phyloP scores from a whole-genome alignment of 306 rosid genomes.

The Heteromeles arbutifolia region DNA sequence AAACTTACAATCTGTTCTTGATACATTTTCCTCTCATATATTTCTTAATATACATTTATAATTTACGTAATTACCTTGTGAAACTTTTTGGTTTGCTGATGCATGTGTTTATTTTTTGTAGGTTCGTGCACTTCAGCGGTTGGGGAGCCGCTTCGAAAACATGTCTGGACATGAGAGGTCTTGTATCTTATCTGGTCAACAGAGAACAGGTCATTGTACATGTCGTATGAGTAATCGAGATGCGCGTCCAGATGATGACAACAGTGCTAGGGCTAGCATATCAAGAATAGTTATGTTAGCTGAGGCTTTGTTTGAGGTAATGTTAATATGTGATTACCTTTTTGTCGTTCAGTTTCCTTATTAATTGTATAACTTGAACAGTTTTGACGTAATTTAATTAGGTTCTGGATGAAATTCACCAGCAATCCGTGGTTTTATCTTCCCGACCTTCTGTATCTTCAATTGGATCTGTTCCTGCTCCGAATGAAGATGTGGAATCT shows the following conservation, averaged over 20 bases:
- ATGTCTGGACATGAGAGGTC: constrained; percentile 93
- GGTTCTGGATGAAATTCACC: constrained; percentile 99
- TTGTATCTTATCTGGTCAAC: constrained; percentile 87
- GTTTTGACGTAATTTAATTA: constrained; percentile 60
- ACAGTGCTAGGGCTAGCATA: constrained; percentile 91
- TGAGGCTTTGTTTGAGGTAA: constrained; percentile 98
- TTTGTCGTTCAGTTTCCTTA: constrained; percentile 14
- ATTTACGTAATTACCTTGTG: background rate
- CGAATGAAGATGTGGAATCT: constrained; percentile 87
- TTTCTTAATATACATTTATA: background rate
- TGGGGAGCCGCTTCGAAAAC: constrained; percentile 94
- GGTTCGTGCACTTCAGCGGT: constrained; percentile 98
- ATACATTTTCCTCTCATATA: background rate
- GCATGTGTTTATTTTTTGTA: constrained; percentile 26
- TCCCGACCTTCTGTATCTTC: constrained; percentile 93
- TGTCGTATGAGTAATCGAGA: constrained; percentile 57
- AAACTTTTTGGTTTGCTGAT: background rate
- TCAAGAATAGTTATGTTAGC: constrained; percentile 98
- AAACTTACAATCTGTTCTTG: background rate
- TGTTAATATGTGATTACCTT: constrained; percentile 12
- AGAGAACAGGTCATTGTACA: constrained; percentile 82
- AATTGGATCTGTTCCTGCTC: constrained; percentile 97
- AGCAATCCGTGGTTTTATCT: constrained; percentile 95
- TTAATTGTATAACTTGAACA: constrained; percentile 47
- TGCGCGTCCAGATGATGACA: constrained; percentile 53